Conservation (phyloP, 2,329 filamentous ascomycete species). For the Arthrobotrys megalospora region DNA sequence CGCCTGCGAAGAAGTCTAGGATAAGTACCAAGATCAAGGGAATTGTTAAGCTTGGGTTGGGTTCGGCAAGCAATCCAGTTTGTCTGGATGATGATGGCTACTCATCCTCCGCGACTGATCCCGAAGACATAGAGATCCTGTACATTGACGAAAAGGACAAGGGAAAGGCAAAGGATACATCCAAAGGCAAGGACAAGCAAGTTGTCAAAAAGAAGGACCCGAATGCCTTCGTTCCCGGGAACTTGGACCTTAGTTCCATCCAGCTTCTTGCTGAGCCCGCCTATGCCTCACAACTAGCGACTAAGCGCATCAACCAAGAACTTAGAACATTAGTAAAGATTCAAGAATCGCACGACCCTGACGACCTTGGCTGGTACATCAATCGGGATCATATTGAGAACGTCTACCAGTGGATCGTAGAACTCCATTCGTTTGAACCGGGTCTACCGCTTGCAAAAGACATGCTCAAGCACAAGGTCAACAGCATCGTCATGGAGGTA, state of each 20-base stretch:
- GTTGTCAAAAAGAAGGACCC: conserved; percentile 62
- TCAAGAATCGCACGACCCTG: conserved; percentile 75
- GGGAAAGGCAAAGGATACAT: conserved; percentile 9
- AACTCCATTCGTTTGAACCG: conserved; percentile 85
- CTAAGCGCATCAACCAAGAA: conserved; percentile 76
- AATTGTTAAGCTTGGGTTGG: conserved; percentile 37
- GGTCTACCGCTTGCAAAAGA: conserved; percentile 80
- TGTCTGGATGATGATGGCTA: conserved; percentile 46
- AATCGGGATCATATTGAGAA: conserved; percentile 78
- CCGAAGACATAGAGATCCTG: conserved; percentile 49
- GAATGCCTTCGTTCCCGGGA: conserved; percentile 78
- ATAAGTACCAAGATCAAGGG: conserved; percentile 34
- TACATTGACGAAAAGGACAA: conserved; percentile 41
- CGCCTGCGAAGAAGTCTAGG: conserved; percentile 49
- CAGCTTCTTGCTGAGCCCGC: conserved; percentile 76
- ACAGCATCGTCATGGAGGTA: conserved; percentile 84
- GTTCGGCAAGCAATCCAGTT: conserved; percentile 14
- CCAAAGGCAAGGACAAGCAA: conserved; percentile 39
- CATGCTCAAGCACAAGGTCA: conserved; percentile 76
- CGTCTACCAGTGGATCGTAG: conserved; percentile 91
- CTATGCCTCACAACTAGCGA: conserved; percentile 76
- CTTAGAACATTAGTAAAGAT: conserved; percentile 76
- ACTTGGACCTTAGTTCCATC: conserved; percentile 75
- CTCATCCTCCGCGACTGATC: conserved; percentile 41
- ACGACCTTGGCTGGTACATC: conserved; percentile 87